Base-by-base conservation (phyloP, 2,329 filamentous ascomycete species). In the Fonsecaea pugnacius region DNA sequence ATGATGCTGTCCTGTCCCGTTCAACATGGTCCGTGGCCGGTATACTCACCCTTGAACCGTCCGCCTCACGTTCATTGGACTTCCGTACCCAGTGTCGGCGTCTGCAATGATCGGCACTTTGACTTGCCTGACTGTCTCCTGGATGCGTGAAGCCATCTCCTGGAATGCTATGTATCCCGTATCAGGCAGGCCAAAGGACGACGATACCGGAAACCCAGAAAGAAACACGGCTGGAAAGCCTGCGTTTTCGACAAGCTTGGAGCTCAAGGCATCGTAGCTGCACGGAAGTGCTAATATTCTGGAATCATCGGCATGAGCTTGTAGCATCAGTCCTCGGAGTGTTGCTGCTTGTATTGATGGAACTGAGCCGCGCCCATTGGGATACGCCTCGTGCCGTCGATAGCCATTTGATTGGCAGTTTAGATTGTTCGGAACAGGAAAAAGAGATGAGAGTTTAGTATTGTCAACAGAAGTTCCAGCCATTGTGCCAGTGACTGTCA, bases 131-230 rank as follows among this genome's bases (percentile, higher is more conserved):
- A 73, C 71, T 0, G 73, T 73, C 63, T 83, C 79, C 59, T 81
- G 78, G 53, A 83, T 78, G 68, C 80, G 80, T 16, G 75, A 73
- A 53, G 76, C 79, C 72, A 82, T 77, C 63, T 83, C 81, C 9
- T 75, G 73, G 67, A 82, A 78, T 1, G 80, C 80, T 59, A 83
- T 82, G 57, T 83, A 83, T 1, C 81, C 80, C 0, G 81, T 80
- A 65, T 83, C 80, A 0, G 80, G 80, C 0, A 83, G 72, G 1
- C 78, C 78, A 58, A 77, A 75, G 0, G 78, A 69, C n/a, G 73
- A 76, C 0, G 80, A 72, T 12, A 82, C 76, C 10, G 79, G 70
- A 64, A 78, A 82, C 0, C 80, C 79, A 0, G 78, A 75, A 0
- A 82, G 71, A 60, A 82, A 82, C 10, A 81, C 65, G 52, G 81